Evolutionary conservation across 1,139 yeast genomes (phyloP), one percentile per base, ranked within the genome.

Genomic region (Nakaseomyces uthaithaninus): DNA sequence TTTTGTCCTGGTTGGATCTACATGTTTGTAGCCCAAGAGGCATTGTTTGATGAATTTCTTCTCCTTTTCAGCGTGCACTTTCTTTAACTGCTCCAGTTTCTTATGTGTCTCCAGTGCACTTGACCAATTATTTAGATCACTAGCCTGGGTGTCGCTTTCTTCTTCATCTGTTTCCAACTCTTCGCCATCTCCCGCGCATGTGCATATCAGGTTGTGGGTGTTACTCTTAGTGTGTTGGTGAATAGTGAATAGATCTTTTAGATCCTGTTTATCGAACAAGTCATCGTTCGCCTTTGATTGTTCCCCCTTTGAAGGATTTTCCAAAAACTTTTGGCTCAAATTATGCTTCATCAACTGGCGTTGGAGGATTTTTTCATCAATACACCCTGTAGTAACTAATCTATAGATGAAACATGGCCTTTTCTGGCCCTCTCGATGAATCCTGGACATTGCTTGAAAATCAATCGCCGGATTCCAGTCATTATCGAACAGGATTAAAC

Each of bases 381-480:
- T 84, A 45, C 89, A 78, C 0, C 98, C 98, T 0, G 94, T 76
- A 0, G 89, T 80, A 37, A 82, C 64, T n/a, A 91, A 61, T 48
- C 98, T 69, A 57, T 91, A 93, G 22, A 91, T 80, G 55, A 66
- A 82, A 8, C 89, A 94, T 0, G 87, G 89, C 39, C 65, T 71
- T 40, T 63, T 71, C 58, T 91, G 98, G 0, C 98, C 98, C 59
- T 91, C 96, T 49, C 99, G 68, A 55, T 89, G 95, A 4, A 91
- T 80, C 47, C 99, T 66, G 1, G 96, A 95, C 94, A 91, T 86
- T 0, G 97, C 95, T 60, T 91, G 99, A 22, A 83, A 62, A 59
- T 91, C 99, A 10, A 83, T 73, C 0, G 96, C 77, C 0, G 98
- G 98, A 50, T 93, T 91, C 95, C 95, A 85, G 55, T 87, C 96